Evolutionary conservation across 2,329 filamentous ascomycete species (phyloP).

Genomic region (Diaporthe sp.): DNA sequence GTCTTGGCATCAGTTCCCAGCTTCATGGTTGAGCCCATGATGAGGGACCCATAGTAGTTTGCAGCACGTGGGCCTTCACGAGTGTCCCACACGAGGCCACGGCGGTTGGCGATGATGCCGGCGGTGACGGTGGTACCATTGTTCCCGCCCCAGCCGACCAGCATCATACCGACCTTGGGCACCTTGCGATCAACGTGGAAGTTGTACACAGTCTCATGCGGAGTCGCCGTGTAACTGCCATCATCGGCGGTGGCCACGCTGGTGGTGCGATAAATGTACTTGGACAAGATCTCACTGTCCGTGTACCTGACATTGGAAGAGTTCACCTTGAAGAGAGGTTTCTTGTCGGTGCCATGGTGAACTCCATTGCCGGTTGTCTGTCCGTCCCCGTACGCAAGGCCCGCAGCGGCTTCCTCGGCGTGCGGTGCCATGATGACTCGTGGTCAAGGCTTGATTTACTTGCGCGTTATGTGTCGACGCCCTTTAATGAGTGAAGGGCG

Average conservation of each 20-base stretch:
- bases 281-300: slow-evolving; percentile 87
- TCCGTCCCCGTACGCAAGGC: slow-evolving; percentile 72
- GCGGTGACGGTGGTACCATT: slow-evolving; percentile 98
- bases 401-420: slow-evolving; percentile 68
- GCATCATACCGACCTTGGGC: slow-evolving; percentile 95
- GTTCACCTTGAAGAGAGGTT: slow-evolving; percentile 81
- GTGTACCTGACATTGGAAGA: slow-evolving; percentile 95
- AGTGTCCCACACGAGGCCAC: slow-evolving; percentile 88
- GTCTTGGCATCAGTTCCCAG: slow-evolving; percentile 89
- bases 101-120: slow-evolving; percentile 95
- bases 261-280: slow-evolving; percentile 97
- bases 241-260: slow-evolving; percentile 75
- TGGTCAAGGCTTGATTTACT: slow-evolving; percentile 38
- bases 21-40: slow-evolving; percentile 98
- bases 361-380: slow-evolving; percentile 45
- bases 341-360: slow-evolving; percentile 56
- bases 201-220: slow-evolving; percentile 91
- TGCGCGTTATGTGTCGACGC: slow-evolving; percentile 41
- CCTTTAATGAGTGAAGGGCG: slow-evolving; percentile 66
- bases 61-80: slow-evolving; percentile 85
- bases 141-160: slow-evolving; percentile 98
- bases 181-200: slow-evolving; percentile 97
- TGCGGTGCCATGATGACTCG: slow-evolving; percentile 87
- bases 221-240: slow-evolving; percentile 84
- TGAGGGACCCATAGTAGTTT: slow-evolving; percentile 98